Conservation (phyloP, 1,284 basidiomycete genomes). For the Mycosarcoma maydis region DNA sequence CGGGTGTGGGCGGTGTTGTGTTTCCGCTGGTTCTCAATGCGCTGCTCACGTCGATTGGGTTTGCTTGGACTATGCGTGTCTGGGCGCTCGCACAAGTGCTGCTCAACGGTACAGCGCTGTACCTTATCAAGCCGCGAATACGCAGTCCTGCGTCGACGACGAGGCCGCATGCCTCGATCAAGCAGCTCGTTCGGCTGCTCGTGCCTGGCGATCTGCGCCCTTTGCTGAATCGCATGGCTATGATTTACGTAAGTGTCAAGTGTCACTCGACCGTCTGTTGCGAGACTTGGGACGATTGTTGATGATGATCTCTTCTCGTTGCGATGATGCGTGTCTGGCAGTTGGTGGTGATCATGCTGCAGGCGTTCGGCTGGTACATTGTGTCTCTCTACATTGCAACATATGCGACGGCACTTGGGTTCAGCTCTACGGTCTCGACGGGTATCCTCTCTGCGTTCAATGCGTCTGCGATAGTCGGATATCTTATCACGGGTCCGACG, state of each 20-base stretch:
- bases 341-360: constrained; percentile 30
- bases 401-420: constrained; percentile 45
- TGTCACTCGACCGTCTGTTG: neutral
- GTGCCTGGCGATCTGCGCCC: constrained; percentile 13
- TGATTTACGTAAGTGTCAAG: constrained; percentile 13
- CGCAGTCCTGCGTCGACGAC: neutral
- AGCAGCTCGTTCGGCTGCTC: constrained; percentile 1
- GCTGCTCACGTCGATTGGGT: constrained; percentile 38
- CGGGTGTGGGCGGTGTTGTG: constrained; percentile 45
- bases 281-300: too few species aligned
- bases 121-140: constrained; percentile 25
- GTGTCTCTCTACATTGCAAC: constrained; percentile 51
- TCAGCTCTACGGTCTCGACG: constrained; percentile 36
- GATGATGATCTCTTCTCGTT: too few species aligned
- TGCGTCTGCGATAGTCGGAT: constrained; percentile 51
- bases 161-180: neutral
- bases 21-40: constrained; percentile 42
- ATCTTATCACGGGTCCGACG: constrained; percentile 35
- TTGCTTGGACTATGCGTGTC: constrained; percentile 49
- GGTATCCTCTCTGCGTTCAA: constrained; percentile 58
- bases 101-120: constrained; percentile 27
- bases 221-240: constrained; percentile 7
- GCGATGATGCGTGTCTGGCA: too few species aligned
- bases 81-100: constrained; percentile 32
- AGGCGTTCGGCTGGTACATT: constrained; percentile 48